Conservation (phyloP, 805 yeast species). For the Wickerhamiella australiensis region DNA sequence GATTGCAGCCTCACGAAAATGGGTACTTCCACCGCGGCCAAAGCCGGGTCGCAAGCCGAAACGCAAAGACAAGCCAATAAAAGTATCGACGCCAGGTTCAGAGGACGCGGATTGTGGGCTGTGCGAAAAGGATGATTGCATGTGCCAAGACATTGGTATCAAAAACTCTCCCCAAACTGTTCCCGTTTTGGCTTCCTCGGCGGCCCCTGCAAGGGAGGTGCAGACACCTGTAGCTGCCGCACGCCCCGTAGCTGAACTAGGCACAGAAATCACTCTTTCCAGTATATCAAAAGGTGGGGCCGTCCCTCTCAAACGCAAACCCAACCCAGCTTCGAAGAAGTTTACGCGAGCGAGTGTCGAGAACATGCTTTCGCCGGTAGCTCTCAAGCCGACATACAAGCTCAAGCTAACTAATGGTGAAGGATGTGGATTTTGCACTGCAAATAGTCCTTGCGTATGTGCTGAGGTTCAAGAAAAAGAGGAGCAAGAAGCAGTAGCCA, state of each 20-base stretch:
- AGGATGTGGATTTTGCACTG: constrained; percentile 85
- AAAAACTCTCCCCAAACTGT: constrained; percentile 12
- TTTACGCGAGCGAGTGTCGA: constrained; percentile 7
- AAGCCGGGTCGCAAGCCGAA: constrained; percentile 64
- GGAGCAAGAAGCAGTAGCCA: background rate
- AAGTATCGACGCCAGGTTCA: constrained; percentile 31
- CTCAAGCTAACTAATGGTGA: constrained; percentile 31
- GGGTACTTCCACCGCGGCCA: constrained; percentile 85
- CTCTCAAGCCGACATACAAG: constrained; percentile 9
- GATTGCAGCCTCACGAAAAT: constrained; percentile 50
- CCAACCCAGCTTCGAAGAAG: constrained; percentile 2
- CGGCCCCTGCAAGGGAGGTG: background rate
- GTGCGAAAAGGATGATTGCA: constrained; percentile 27
- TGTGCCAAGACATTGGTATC: constrained; percentile 28
- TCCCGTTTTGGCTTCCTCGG: background rate
- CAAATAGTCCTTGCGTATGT: constrained; percentile 80
- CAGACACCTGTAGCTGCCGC: background rate
- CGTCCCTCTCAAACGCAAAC: background rate
- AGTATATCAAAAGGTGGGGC: background rate
- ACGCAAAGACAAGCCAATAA: constrained; percentile 79
- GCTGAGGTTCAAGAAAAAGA: constrained; percentile 32
- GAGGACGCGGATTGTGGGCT: constrained; percentile 26
- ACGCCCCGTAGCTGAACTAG: constrained; percentile 1
- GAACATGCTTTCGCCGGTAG: constrained; percentile 8
- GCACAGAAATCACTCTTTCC: constrained; percentile 15